Evolutionary conservation across 208 protist genomes (phyloP).

Genomic region (Trypanosoma caninum): DNA sequence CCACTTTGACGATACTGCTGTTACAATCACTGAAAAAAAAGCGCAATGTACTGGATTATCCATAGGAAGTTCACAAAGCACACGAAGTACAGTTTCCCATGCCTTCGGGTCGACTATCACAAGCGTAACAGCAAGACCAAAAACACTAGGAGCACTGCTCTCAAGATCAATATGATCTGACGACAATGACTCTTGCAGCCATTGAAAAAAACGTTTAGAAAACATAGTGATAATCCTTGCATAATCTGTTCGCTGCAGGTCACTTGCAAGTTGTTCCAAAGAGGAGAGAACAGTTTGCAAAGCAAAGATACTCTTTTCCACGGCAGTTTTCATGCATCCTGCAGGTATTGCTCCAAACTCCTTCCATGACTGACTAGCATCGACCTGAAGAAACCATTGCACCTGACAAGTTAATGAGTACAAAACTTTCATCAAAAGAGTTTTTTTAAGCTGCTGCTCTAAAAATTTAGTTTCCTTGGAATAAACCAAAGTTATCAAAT

Average conservation of each 20-base stretch:
- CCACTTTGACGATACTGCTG: slow-evolving; percentile 12
- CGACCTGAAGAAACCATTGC: slow-evolving; percentile 20
- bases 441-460: slow-evolving; percentile 18
- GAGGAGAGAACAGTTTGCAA: slow-evolving; percentile 23
- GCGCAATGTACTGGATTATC: slow-evolving; percentile 20
- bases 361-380: background rate
- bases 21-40: slow-evolving; percentile 23
- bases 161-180: slow-evolving; percentile 11
- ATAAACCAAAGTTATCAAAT: slow-evolving; percentile 22
- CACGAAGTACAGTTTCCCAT: background rate
- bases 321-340: background rate
- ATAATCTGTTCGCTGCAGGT: background rate
- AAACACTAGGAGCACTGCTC: slow-evolving; percentile 11
- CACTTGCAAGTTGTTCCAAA: background rate
- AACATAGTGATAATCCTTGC: slow-evolving; percentile 11
- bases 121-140: slow-evolving; percentile 24
- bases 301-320: slow-evolving; percentile 26
- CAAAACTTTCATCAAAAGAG: slow-evolving; percentile 18
- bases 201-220: slow-evolving; percentile 19
- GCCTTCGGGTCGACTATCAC: slow-evolving; percentile 12
- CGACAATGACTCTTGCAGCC: slow-evolving; percentile 15
- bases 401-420: slow-evolving; percentile 19
- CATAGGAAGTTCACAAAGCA: slow-evolving; percentile 14
- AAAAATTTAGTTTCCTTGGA: slow-evolving; percentile 24
- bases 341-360: background rate